Evolutionary conservation across 805 yeast genomes (phyloP), one percentile per base, ranked within the genome.

Genomic region (Suhomyces vadensis): DNA sequence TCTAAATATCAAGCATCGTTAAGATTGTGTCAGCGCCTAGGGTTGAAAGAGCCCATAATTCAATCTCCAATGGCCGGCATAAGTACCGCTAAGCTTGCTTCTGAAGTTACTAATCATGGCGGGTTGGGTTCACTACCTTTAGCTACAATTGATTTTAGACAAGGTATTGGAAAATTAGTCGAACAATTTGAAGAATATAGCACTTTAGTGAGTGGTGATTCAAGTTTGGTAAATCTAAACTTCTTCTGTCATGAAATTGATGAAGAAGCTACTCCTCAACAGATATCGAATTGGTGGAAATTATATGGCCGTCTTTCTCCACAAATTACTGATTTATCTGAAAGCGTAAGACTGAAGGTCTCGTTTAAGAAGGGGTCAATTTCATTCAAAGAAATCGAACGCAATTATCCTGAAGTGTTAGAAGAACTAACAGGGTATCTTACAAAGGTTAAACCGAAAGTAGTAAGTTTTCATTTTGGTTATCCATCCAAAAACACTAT

Each of bases 61-160:
- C 83, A 78, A 53, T 71, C 84, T 0, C 84, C 85, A 16, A 79
- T 80, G 84, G 83, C 84, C 1, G 83, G 83, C 0, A 69, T 77
- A 2, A 64, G 76, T 10, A 75, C 78, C 1, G 61, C 69, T 1
- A 56, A 60, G 23, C 51, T 79, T 44, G 81, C 81, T 0, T 66
- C 74, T 1, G 64, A 63, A 1, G 70, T 75, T 1, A 56, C 71
- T 3, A 57, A 59, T 7, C 50, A 52, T 6, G 84, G 84, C 0
- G 81, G 74, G 1, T 40, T 80, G n/a, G 85, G 82, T 0, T 73
- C 82, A 1, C 46, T 80, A 3, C 73, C 74, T 1, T 57, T 69
- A 31, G 70, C 73, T 0, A 56, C 64, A 23, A 43, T 63, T 23
- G 63, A 70, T 44, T 48, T 68, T 9, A 46, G 51, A 5, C 43